Conservation (phyloP, 345 rosid species). For the Kernera saxatilis region DNA sequence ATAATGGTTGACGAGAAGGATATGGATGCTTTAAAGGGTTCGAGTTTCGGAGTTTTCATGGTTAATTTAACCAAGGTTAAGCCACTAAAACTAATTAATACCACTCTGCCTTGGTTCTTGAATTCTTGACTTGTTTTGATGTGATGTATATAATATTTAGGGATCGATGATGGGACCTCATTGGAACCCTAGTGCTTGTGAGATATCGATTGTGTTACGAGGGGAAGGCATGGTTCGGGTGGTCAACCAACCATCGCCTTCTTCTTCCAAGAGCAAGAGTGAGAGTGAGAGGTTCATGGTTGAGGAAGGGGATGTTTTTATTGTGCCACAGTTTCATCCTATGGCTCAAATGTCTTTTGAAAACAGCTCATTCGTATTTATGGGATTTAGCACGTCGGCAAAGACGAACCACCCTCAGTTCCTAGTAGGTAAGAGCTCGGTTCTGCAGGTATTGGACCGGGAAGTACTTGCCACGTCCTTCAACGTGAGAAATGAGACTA, state of each 20-base stretch:
- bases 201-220: constrained; percentile 57
- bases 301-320: constrained; percentile 67
- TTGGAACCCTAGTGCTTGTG: constrained; percentile 79
- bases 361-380: constrained; percentile 68
- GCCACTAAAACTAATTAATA: neutral
- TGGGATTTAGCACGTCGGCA: constrained; percentile 73
- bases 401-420: constrained; percentile 61
- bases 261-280: constrained; percentile 47
- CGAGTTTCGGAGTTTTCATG: constrained; percentile 54
- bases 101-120: neutral
- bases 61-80: constrained; percentile 54
- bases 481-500: constrained; percentile 43
- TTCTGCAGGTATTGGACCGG: constrained; percentile 37
- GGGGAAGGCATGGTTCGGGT: constrained; percentile 78
- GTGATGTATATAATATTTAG: constrained; percentile 26
- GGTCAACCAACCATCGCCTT: constrained; percentile 38
- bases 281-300: constrained; percentile 51
- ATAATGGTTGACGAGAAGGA: constrained; percentile 37
- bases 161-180: constrained; percentile 96
- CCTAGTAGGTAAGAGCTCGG: constrained; percentile 60
- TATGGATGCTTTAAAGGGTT: constrained; percentile 32
- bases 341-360: constrained; percentile 87
- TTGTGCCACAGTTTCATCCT: constrained; percentile 66
- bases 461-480: constrained; percentile 49
- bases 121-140: neutral